Percentiles rank a stretch among this genome's conserved stretches.
Evolutionary conservation across 106 monocot genomes (phyloP).

Genomic region (Dioscorea dumetorum): DNA sequence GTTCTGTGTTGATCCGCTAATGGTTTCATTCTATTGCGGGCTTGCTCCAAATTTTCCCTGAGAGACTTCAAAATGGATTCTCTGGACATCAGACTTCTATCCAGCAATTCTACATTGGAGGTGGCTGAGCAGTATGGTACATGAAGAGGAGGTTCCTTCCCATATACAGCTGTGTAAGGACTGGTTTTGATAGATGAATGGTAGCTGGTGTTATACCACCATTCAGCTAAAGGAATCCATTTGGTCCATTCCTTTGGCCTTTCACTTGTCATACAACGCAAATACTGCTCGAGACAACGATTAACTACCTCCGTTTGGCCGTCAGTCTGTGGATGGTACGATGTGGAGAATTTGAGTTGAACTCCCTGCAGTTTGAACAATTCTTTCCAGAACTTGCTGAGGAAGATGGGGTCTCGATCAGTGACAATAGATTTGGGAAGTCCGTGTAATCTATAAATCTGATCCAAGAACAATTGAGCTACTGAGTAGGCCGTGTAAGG

Average conservation of each 20-base stretch:
- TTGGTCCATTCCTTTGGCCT: background rate
- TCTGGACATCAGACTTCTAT: background rate
- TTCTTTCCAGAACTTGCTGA: constrained; percentile 2
- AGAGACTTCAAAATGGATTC: background rate
- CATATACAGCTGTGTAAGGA: constrained; percentile 5
- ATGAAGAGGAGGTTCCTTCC: background rate
- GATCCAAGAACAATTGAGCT: background rate
- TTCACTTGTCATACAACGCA: background rate
- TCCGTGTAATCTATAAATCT: constrained; percentile 11
- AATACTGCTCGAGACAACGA: background rate
- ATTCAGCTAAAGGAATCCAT: constrained; percentile 5
- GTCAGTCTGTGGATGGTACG: constrained; percentile 13
- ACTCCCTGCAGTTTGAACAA: background rate
- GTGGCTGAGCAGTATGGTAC: background rate
- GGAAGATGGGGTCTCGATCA: constrained; percentile 2
- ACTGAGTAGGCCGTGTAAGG: background rate
- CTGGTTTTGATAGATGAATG: background rate
- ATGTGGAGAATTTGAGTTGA: background rate
- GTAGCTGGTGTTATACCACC: constrained; percentile 1
- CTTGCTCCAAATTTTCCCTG: background rate
- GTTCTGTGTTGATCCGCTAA: background rate
- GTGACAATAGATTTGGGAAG: background rate
- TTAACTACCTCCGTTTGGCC: constrained; percentile 15
- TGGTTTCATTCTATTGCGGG: background rate
- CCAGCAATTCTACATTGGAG: background rate